Evolutionary conservation across 2,329 filamentous ascomycete species (phyloP).

Genomic region (Ceratocystis variospora): DNA sequence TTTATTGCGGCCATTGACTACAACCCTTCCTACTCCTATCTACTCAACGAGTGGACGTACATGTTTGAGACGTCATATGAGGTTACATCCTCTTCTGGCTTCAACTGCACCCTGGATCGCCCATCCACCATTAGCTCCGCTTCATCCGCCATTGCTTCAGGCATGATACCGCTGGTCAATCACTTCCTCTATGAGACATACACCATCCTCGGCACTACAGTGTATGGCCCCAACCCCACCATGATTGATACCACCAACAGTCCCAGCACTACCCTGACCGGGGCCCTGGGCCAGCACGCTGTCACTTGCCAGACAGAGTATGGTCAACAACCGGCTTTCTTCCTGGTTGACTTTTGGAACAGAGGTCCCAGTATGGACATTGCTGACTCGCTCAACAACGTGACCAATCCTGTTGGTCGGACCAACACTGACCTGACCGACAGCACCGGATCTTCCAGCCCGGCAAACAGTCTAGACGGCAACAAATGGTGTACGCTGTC

Average conservation of each 20-base stretch:
- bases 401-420: constrained; percentile 16
- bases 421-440: constrained; percentile 15
- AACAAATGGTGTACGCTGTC: neutral
- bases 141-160: constrained; percentile 39
- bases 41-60: constrained; percentile 49
- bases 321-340: constrained; percentile 52
- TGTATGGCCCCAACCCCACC: constrained; percentile 48
- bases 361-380: constrained; percentile 54
- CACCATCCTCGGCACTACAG: constrained; percentile 38
- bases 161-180: constrained; percentile 60
- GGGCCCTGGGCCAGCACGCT: constrained; percentile 42
- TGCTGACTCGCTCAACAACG: constrained; percentile 53
- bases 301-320: constrained; percentile 43
- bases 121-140: constrained; percentile 40
- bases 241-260: constrained; percentile 53
- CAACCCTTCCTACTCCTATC: constrained; percentile 36
- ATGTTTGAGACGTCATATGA: constrained; percentile 64
- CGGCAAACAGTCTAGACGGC: neutral
- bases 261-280: constrained; percentile 37
- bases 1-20: constrained; percentile 48
- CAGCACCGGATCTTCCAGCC: constrained; percentile 7
- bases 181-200: constrained; percentile 55
- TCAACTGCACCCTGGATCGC: constrained; percentile 58
- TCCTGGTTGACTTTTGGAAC: constrained; percentile 71
- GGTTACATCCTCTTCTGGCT: constrained; percentile 46